phyloP scores from a whole-genome alignment of 2,329 filamentous ascomycete genomes.

The Sporothrix luriei region DNA sequence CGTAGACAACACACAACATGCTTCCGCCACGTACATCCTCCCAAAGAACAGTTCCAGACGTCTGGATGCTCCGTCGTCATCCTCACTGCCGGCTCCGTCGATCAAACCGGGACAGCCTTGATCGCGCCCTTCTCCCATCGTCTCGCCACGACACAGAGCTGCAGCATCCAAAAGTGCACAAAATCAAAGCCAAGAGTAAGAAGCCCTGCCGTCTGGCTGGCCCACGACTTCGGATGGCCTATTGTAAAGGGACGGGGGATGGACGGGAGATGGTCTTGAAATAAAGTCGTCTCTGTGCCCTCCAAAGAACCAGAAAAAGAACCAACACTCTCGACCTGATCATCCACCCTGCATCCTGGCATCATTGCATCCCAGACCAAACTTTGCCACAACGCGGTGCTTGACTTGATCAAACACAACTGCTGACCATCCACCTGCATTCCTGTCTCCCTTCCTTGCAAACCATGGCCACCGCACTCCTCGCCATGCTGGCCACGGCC shows the following conservation, averaged over 20 bases:
- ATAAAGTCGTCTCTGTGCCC: not conserved
- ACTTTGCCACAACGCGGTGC: not conserved
- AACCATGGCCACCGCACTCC: not conserved
- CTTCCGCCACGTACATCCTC: too few species aligned
- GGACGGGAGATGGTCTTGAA: not conserved
- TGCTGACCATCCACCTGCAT: too few species aligned
- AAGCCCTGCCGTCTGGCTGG: not conserved
- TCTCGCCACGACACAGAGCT: not conserved
- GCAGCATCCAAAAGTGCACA: not conserved
- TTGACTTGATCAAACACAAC: not conserved
- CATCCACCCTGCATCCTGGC: not conserved
- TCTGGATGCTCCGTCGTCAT: not conserved
- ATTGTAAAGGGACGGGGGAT: too few species aligned
- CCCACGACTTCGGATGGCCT: not conserved
- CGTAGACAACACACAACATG: not conserved
- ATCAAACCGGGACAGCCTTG: conserved; percentile 13
- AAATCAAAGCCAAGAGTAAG: not conserved
- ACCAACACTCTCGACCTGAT: not conserved
- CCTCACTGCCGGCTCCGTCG: not conserved
- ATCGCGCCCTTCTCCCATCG: not conserved
- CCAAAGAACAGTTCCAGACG: conserved; percentile 12
- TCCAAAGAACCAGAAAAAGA: not conserved
- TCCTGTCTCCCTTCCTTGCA: not conserved
- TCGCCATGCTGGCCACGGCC: not conserved
- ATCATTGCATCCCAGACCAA: not conserved